Evolutionary conservation across 2,329 filamentous ascomycete genomes (phyloP).

Genomic region (Hypoxylon sp.): DNA sequence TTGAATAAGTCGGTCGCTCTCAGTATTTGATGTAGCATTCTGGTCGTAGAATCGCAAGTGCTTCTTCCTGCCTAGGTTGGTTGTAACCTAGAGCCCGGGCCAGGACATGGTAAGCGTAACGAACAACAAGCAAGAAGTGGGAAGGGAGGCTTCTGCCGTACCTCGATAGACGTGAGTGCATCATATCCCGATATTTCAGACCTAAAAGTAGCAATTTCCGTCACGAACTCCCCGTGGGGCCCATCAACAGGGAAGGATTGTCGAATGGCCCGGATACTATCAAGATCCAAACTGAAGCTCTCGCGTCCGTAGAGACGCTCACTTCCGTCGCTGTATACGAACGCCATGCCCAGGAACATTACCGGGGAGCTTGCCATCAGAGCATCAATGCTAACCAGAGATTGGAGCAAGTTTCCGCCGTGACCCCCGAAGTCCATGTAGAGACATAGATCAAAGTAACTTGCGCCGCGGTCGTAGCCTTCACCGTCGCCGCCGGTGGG

Average conservation of each 20-base stretch:
- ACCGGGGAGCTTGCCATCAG: slow-evolving; percentile 28
- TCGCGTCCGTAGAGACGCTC: slow-evolving; percentile 32
- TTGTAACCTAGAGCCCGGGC: slow-evolving; percentile 11
- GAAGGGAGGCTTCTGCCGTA: slow-evolving; percentile 1
- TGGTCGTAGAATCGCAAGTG: slow-evolving; percentile 16
- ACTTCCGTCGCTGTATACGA: slow-evolving; percentile 31
- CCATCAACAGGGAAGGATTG: slow-evolving; percentile 33
- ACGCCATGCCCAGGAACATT: slow-evolving; percentile 32
- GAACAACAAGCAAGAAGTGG: background rate
- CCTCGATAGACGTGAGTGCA: slow-evolving; percentile 27
- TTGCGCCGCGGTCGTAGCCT: background rate
- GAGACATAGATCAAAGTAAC: slow-evolving; percentile 31
- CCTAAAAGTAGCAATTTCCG: slow-evolving; percentile 14
- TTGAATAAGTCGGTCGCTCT: background rate
- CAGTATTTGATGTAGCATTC: background rate
- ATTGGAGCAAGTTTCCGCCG: slow-evolving; percentile 15
- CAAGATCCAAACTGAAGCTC: slow-evolving; percentile 5
- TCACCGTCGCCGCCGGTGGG: too few relatives aligned
- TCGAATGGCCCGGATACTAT: slow-evolving; percentile 4
- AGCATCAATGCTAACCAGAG: slow-evolving; percentile 19
- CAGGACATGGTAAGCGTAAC: background rate
- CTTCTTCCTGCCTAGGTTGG: slow-evolving; percentile 21
- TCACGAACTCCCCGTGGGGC: slow-evolving; percentile 29
- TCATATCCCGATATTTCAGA: slow-evolving; percentile 3
- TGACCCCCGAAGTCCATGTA: slow-evolving; percentile 34